Evolutionary conservation across 257 asterid species (phyloP).

Genomic region (Ocimum tenuiflorum): DNA sequence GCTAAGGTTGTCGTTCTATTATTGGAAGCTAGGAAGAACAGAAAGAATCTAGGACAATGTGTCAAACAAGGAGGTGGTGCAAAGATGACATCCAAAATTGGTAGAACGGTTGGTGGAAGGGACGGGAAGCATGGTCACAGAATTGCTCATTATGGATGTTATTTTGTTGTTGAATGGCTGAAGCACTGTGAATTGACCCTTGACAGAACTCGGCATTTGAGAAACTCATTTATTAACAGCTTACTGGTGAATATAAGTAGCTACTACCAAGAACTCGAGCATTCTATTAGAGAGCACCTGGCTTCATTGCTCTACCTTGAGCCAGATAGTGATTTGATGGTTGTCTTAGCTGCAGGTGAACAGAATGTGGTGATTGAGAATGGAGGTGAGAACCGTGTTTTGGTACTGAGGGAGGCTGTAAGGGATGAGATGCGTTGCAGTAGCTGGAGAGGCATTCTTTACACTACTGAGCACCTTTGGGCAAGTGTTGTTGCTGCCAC

Average conservation of each 20-base stretch:
- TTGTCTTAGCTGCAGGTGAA: no score
- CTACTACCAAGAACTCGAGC: constrained; percentile 89
- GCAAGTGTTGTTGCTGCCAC: no score
- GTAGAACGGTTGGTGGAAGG: constrained; percentile 80
- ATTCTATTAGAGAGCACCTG: constrained; percentile 81
- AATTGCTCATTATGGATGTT: constrained; percentile 92
- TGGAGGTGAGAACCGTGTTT: no score
- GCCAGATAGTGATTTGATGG: constrained; percentile 95
- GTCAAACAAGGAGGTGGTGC: no score
- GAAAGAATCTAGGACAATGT: no score
- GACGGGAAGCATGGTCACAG: constrained; percentile 97
- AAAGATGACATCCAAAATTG: constrained; percentile 87
- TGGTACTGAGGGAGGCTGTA: no score
- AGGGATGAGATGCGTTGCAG: no score
- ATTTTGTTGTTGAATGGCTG: constrained; percentile 84
- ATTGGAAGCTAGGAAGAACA: no score
- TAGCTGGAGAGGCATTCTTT: no score
- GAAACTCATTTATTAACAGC: constrained; percentile 81
- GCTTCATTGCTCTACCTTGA: constrained; percentile 77
- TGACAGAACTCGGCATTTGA: constrained; percentile 75
- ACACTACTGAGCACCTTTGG: no score
- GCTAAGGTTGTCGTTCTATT: no score
- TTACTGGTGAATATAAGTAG: constrained; percentile 93
- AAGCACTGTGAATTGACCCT: constrained; percentile 92
- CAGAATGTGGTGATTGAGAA: no score